These are phyloP conservation scores for Trapa incisa DNA, from an alignment of 345 rosid genomes.

Conservation along the genomic window DNA sequence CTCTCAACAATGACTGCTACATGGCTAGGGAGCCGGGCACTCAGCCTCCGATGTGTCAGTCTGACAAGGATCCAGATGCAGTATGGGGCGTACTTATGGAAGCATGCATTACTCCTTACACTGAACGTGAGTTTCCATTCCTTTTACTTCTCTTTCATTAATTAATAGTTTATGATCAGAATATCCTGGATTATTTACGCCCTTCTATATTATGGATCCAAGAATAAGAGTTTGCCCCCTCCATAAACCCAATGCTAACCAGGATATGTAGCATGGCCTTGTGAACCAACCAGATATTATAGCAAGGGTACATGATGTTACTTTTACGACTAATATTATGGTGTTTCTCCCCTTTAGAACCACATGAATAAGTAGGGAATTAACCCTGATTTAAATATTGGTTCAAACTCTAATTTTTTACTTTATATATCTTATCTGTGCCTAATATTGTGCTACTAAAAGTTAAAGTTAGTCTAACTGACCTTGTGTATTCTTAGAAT, in stretches of 20 bases:
- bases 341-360: not conserved
- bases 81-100: conserved; percentile 76
- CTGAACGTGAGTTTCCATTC: conserved; percentile 55
- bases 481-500: not conserved
- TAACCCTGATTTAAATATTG: not conserved
- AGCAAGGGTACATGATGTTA: not conserved
- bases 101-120: conserved; percentile 81
- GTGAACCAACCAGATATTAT: not conserved
- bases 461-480: not conserved
- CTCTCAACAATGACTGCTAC: conserved; percentile 83
- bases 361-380: not conserved
- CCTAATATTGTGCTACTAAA: not conserved
- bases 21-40: conserved; percentile 67
- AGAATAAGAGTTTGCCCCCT: not conserved
- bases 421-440: not conserved
- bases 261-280: not conserved
- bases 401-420: not conserved
- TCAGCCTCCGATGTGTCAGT: conserved; percentile 79
- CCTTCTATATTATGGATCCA: not conserved
- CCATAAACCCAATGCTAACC: not conserved
- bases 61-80: conserved; percentile 90
- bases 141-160: not conserved
- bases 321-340: not conserved
- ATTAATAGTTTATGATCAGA: not conserved
- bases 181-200: not conserved